Evolutionary conservation across 176 grass and related monocot species (phyloP).

Genomic region (Musa schizocarpa): DNA sequence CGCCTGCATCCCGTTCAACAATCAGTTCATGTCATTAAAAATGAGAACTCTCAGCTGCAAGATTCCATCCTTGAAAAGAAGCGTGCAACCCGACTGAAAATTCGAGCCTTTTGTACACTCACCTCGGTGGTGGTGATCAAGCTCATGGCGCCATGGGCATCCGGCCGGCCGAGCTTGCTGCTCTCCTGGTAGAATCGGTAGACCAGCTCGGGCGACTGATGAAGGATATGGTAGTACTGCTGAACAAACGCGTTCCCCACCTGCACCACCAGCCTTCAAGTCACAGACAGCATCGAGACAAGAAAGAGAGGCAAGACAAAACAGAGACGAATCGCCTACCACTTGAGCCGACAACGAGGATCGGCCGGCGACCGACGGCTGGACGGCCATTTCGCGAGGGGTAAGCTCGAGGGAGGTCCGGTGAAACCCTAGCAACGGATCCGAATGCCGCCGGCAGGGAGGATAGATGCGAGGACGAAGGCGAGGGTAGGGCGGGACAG

Average conservation of each 20-base stretch:
- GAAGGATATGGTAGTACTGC: conserved; percentile 96
- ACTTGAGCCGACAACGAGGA: conserved; percentile 51
- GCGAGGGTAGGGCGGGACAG: no score
- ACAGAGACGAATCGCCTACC: conserved; percentile 25
- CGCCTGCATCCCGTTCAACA: conserved; percentile 32
- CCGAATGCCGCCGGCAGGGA: neutral
- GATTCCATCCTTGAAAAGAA: neutral
- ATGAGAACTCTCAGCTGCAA: neutral
- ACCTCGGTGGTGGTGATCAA: conserved; percentile 69
- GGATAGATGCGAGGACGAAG: neutral
- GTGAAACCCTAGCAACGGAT: no score
- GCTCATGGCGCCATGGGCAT: conserved; percentile 36
- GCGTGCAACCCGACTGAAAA: neutral
- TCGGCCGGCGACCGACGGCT: conserved; percentile 15
- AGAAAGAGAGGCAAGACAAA: neutral
- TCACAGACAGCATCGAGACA: conserved; percentile 8
- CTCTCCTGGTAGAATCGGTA: conserved; percentile 88
- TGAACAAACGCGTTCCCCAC: conserved; percentile 91
- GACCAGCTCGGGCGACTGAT: conserved; percentile 79
- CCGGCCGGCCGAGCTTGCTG: conserved; percentile 73
- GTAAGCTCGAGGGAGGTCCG: neutral
- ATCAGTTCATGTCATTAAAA: neutral
- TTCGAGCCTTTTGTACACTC: neutral
- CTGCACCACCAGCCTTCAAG: conserved; percentile 28
- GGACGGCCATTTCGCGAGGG: conserved; percentile 41